Evolutionary conservation across 257 asterid species (phyloP), one percentile per base, ranked within the genome.

Genomic region (Fraxinus anomala): DNA sequence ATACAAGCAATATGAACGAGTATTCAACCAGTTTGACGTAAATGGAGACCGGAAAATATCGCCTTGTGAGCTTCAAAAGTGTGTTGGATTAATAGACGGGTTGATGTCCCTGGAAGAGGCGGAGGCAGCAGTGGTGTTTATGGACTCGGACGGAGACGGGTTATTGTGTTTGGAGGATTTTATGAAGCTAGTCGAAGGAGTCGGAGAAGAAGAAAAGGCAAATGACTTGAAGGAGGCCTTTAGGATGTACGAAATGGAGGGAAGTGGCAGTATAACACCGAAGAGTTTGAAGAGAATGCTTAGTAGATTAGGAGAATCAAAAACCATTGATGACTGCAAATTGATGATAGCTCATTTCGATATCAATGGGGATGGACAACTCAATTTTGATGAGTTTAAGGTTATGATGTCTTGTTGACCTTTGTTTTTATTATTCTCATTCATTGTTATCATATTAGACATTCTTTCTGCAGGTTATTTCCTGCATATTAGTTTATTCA

Each of bases 81-180:
- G 85, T 37, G 26, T 81, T 0, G 36, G 4, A 1, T 70, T 80
- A n/a, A 54, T 80, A 0, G 80, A 78, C 7, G 77, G 83, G 3
- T 86, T 79, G 12, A 78, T 89, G 81, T 77, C 92, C 23, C 76
- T 6, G 68, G 91, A 87, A 79, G 93, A 88, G 34, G 90, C 89
- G 24, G 86, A 81, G 78, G 77, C 28, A 31, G 90, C 89, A 28
- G 85, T 90, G 79, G 72, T 23, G 76, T 59, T 83, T 68, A 77
- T 85, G 72, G 95, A 90, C n/a, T 79, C 88, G 0, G 91, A 90
- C 78, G 91, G 87, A 14, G 93, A 89, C 4, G 91, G 94, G 0
- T 61, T 82, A 70, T 77, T 91, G 80, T 79, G 89, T 23, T 4
- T 91, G 49, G 92, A 89, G 73, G 96, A 91, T 67, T 85, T 91